Evolutionary conservation across 228 moss, liverwort and hornwort genomes (phyloP), one percentile per base, ranked within the genome.

Genomic region (Sphagnum fallax): DNA sequence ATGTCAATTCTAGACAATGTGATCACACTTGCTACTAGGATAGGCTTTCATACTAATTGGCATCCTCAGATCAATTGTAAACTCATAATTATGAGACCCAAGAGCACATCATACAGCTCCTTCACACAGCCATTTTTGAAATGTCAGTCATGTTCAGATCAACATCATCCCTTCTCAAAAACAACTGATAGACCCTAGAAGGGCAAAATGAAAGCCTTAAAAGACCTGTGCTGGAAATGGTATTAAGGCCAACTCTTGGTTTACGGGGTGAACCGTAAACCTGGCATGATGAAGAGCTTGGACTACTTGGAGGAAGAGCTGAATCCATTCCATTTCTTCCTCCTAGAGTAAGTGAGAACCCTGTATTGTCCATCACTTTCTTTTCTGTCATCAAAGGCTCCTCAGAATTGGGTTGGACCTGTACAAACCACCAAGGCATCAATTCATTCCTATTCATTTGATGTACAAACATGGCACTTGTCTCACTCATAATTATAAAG

Each of bases 321-420:
- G 83, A 65, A 55, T 83, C 83, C 48, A 68, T 70, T 61, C 78
- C 71, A 72, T 72, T 76, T 65, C 83, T 83, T 15, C 87, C 80
- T 2, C 87, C 87, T 16, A 87, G 73, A 63, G 83, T 80, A 13
- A 87, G 80, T 8, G 87, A 87, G 71, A 87, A 78, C 87, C 87
- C 83, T 49, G 80, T 70, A 63, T 81, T 75, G 64, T 78, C 83
- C 61, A 87, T 87, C 16, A 80, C 78, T n/a, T 83, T 80, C 67
- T 60, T 66, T 60, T 83, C 83, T 63, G 78, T 68, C 48, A 80
- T 70, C 65, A 86, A 78, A n/a, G 83, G 76, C 67, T 66, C 80
- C 61, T 83, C 72, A 10, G 50, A 71, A 47, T 48, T 78, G 55
- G 80, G 74, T 62, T 74, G 78, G 67, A 83, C 83, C 87, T 87